Conservation (phyloP, 148 eudicot genomes). For the Nyssa sinensis region DNA sequence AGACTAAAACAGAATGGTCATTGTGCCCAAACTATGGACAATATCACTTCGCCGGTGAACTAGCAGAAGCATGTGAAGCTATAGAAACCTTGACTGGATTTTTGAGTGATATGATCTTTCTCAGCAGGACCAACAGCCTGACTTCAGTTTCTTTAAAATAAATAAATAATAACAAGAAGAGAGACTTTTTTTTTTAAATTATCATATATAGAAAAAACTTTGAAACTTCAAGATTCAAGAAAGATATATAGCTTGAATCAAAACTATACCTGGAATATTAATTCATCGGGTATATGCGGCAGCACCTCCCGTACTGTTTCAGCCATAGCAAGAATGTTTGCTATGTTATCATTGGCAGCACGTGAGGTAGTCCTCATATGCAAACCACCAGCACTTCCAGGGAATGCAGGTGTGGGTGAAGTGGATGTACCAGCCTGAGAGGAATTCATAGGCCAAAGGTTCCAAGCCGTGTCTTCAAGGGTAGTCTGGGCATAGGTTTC, state of each 20-base stretch:
- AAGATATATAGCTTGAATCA: background rate
- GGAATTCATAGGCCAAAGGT: constrained; percentile 73
- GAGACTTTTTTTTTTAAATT: no score
- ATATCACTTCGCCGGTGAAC: background rate
- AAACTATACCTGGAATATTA: constrained; percentile 76
- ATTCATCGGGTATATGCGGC: constrained; percentile 90
- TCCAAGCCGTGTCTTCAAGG: constrained; percentile 86
- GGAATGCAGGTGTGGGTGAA: constrained; percentile 42
- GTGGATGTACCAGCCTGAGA: constrained; percentile 77
- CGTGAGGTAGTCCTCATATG: constrained; percentile 56
- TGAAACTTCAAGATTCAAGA: no score
- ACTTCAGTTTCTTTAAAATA: no score
- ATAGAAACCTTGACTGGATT: background rate
- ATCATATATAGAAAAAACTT: no score
- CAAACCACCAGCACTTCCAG: constrained; percentile 39
- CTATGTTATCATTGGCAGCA: constrained; percentile 52
- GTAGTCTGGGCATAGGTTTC: constrained; percentile 92
- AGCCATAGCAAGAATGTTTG: constrained; percentile 89
- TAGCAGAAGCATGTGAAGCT: background rate
- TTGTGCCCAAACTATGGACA: background rate
- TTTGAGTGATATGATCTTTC: background rate
- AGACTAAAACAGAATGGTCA: background rate
- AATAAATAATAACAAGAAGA: background rate
- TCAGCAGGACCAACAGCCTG: background rate
- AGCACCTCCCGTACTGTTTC: constrained; percentile 96